Evolutionary conservation across 164 flowering plant species (phyloP).

Genomic region (Amborella trichopoda): DNA sequence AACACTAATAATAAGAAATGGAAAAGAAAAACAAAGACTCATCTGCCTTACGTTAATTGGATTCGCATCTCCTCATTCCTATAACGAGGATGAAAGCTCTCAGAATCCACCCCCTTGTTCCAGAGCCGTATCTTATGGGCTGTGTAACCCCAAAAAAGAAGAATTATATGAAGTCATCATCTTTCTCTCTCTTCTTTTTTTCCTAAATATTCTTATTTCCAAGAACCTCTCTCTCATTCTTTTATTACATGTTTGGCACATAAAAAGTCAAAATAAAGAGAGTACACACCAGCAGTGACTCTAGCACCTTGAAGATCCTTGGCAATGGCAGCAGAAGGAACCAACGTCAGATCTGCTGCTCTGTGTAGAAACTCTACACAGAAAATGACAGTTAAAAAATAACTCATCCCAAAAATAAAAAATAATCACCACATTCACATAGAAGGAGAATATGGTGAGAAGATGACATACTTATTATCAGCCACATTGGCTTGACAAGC

Average conservation of each 20-base stretch:
- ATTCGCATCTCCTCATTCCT: slow-evolving; percentile 65
- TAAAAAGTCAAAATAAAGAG: neutral
- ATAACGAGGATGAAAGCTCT: slow-evolving; percentile 76
- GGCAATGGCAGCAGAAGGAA: slow-evolving; percentile 86
- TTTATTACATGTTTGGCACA: neutral
- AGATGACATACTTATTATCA: slow-evolving; percentile 64
- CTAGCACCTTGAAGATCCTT: slow-evolving; percentile 63
- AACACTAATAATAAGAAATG: too few species aligned
- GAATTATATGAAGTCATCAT: too few species aligned
- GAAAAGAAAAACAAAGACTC: too few species aligned
- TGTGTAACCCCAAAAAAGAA: too few species aligned
- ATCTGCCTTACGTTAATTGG: slow-evolving; percentile 43
- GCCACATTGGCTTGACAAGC: slow-evolving; percentile 97
- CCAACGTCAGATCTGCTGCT: slow-evolving; percentile 95
- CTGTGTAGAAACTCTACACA: slow-evolving; percentile 84
- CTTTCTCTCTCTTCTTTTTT: too few species aligned
- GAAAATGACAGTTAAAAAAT: slow-evolving; percentile 4
- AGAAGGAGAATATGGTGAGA: neutral
- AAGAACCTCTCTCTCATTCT: too few species aligned
- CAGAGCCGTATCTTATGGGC: slow-evolving; percentile 87
- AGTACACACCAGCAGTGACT: slow-evolving; percentile 64
- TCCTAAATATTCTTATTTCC: too few species aligned
- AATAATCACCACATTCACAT: neutral
- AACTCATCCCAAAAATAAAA: neutral
- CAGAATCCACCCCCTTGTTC: slow-evolving; percentile 96